Evolutionary conservation across 768 basidiomycete species (phyloP).

Genomic region (Hortiboletus flavorubellus): DNA sequence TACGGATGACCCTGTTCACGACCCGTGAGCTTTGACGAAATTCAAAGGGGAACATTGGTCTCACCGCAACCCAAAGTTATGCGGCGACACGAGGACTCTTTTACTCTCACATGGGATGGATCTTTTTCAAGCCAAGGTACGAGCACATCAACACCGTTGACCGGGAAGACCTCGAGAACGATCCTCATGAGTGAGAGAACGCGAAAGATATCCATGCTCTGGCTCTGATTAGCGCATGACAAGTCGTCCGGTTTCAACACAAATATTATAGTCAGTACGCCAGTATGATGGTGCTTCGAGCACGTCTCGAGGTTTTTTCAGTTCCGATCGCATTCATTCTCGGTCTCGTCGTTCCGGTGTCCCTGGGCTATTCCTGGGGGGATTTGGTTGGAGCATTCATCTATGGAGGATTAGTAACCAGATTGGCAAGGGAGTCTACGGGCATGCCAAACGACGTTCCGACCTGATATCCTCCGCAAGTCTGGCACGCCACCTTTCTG

Average conservation of each 20-base stretch:
- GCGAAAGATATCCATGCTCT: background rate
- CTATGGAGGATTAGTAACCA: constrained; percentile 8
- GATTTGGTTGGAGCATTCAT: constrained; percentile 8
- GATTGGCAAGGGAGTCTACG: constrained; percentile 8
- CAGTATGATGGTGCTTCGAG: background rate
- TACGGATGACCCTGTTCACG: constrained; percentile 11
- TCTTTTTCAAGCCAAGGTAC: constrained; percentile 13
- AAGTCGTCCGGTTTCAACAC: constrained; percentile 11
- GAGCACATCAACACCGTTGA: constrained; percentile 5
- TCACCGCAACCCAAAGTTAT: background rate
- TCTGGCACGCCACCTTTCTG: constrained; percentile 11
- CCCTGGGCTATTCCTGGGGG: constrained; percentile 6
- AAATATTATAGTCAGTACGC: constrained; percentile 8
- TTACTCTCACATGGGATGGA: constrained; percentile 11
- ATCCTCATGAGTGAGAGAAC: constrained; percentile 5
- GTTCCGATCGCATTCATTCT: constrained; percentile 8
- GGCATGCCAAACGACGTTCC: background rate
- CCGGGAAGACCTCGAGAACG: constrained; percentile 4
- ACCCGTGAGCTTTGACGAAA: constrained; percentile 4
- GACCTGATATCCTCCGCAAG: background rate
- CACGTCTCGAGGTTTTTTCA: background rate
- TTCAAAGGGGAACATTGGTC: background rate
- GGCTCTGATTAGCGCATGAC: background rate
- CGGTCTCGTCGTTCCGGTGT: background rate
- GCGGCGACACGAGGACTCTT: constrained; percentile 9